phyloP scores from a whole-genome alignment of 2,329 filamentous ascomycete genomes.

The Trichoderma sp. region DNA sequence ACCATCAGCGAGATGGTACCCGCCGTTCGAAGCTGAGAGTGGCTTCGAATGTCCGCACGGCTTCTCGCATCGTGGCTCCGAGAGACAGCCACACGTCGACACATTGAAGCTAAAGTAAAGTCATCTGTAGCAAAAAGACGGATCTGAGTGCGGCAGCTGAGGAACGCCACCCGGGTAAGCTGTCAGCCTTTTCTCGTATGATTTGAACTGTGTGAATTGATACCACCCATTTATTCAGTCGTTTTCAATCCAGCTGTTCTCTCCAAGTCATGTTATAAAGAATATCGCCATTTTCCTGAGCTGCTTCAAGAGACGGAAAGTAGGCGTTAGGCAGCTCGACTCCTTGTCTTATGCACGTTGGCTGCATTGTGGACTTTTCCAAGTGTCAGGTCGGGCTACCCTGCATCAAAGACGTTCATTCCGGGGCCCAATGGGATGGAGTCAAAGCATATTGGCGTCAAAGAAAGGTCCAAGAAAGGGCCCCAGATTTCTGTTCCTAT shows the following conservation, averaged over 20 bases:
- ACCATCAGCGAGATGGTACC: not conserved
- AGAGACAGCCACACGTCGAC: not conserved
- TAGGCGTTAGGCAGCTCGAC: too few species aligned
- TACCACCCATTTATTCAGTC: not conserved
- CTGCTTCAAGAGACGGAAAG: too few species aligned
- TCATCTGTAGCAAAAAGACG: not conserved
- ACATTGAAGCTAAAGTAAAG: not conserved
- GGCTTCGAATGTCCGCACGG: not conserved
- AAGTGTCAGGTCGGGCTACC: too few species aligned
- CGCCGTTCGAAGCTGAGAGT: not conserved
- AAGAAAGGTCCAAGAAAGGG: too few species aligned
- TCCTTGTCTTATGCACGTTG: too few species aligned
- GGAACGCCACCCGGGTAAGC: constrained; percentile 2
- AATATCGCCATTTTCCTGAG: too few species aligned
- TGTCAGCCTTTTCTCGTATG: not conserved
- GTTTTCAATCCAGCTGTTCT: not conserved
- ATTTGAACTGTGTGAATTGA: not conserved
- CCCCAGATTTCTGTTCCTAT: constrained; percentile 20
- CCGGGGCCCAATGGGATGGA: too few species aligned
- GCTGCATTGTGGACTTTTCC: too few species aligned
- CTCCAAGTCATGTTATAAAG: not conserved
- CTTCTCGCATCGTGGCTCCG: constrained; percentile 9
- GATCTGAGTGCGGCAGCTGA: constrained; percentile 3
- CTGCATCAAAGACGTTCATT: too few species aligned
- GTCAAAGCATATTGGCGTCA: not conserved